These are phyloP conservation scores for Brassica cretica DNA, from an alignment of 345 rosid species.

Conservation along the genomic window DNA sequence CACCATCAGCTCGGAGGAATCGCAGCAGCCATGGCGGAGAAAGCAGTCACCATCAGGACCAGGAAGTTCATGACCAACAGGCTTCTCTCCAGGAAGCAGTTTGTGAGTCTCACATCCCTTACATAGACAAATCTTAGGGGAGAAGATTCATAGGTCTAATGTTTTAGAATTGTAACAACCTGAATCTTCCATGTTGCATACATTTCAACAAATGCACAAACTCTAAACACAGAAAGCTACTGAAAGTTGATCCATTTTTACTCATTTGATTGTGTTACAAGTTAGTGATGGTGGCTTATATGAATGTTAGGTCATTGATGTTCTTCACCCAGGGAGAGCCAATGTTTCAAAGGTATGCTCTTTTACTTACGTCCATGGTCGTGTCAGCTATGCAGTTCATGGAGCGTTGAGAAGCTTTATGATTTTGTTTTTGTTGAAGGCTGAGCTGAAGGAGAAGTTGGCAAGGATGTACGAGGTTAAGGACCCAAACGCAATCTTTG, in stretches of 20 bases:
- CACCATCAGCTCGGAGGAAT: not conserved
- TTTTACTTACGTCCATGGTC: not conserved
- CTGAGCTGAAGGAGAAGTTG: constrained; percentile 84
- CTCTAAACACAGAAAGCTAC: not conserved
- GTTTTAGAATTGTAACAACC: no score
- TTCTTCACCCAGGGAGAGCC: constrained; percentile 89
- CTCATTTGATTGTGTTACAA: not conserved
- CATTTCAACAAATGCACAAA: not conserved
- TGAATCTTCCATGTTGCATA: not conserved
- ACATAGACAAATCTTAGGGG: no score
- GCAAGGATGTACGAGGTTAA: constrained; percentile 79
- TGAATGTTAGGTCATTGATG: constrained; percentile 76
- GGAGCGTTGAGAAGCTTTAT: not conserved
- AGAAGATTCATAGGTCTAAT: no score
- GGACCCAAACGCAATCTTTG: constrained; percentile 85
- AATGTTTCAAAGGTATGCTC: constrained; percentile 82
- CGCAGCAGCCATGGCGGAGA: constrained; percentile 67
- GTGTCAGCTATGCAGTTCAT: not conserved
- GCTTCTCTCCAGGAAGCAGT: constrained; percentile 95
- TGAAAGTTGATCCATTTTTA: not conserved
- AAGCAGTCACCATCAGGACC: constrained; percentile 83
- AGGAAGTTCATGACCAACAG: constrained; percentile 98
- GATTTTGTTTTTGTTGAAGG: constrained; percentile 40
- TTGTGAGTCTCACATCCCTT: constrained; percentile 50
- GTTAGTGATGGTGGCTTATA: not conserved